Base-by-base conservation (phyloP, 2,329 filamentous ascomycete species). In the Seiridium cupressi region DNA sequence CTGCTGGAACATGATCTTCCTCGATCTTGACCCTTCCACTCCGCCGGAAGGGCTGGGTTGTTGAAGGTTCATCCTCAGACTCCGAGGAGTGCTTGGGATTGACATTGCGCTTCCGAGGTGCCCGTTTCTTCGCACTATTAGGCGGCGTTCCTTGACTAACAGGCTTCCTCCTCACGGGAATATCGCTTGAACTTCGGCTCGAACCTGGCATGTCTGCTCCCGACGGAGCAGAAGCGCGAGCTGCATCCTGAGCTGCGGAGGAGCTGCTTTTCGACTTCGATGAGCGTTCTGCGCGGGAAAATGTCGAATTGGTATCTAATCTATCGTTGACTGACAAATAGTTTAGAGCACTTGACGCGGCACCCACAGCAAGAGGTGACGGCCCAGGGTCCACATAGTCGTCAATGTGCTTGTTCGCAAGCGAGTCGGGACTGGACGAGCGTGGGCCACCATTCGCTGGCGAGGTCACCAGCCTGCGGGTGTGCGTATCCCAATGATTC, bases 401-500 rank as follows among this genome's bases (percentile, higher is more conserved):
- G 10, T 76, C 76, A 3, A 38, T 38, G 6, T 76, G 77, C 49
- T 74, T 74, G 44, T 78, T 73, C 31, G 65, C 51, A 8, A 71
- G 66, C 47, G 67, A 66, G 40, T 75, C 63, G 4, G 65, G 61
- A 10, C 74, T 69, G 10, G 63, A 63, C 58, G 57, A 71, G 9
- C 64, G 62, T 59, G 63, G 60, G 18, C 61, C 59, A 53, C 76
- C 72, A 36, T 68, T 65, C 40, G 77, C 74, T 48, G 76, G 72
- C 54, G 76, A 70, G 26, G 71, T 67, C 3, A 85, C 77, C 1
- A 86, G 73, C 61, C 83, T 78, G 61, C 83, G 76, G 0, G 82
- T 80, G 64, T 85, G 79, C 57, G 79, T 84, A 62, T 86, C 83
- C 83, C 83, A 86, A 54, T 81, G 77, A 26, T 75, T 66, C 34